Evolutionary conservation across 2,329 filamentous ascomycete species (phyloP).

Genomic region (Phialophora macrospora): DNA sequence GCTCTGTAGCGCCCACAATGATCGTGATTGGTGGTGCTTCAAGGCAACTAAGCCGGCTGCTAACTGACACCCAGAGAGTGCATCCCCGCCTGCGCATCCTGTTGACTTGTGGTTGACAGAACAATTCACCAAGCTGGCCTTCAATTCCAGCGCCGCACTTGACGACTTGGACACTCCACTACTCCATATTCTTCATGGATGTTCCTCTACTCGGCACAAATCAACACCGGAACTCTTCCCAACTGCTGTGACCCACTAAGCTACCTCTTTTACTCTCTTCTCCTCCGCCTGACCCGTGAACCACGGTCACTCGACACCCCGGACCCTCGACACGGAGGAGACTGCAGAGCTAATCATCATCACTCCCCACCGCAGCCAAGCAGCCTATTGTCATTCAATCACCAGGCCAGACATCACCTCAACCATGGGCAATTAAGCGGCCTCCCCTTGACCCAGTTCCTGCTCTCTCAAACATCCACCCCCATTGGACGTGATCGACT

Average conservation of each 20-base stretch:
- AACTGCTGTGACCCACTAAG: conserved; percentile 9
- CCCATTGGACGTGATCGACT: conserved; percentile 1
- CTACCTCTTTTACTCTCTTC: conserved; percentile 4
- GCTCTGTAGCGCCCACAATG: not conserved
- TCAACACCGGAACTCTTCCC: conserved; percentile 13
- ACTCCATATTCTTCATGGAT: conserved; percentile 24
- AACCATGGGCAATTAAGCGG: conserved; percentile 24
- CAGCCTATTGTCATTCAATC: conserved; percentile 15
- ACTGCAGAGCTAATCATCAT: conserved; percentile 12
- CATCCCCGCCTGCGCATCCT: conserved; percentile 11
- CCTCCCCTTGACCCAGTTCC: not conserved
- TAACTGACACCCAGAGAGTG: conserved; percentile 9
- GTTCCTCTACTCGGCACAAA: conserved; percentile 15
- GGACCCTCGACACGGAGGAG: conserved; percentile 8
- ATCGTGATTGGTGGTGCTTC: not conserved
- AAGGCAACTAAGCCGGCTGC: conserved; percentile 13
- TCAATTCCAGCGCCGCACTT: conserved; percentile 18
- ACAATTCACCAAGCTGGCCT: conserved; percentile 10
- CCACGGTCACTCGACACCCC: conserved; percentile 9
- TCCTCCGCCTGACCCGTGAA: conserved; percentile 6
- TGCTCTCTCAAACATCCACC: not conserved
- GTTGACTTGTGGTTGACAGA: conserved; percentile 8
- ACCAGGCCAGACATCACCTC: conserved; percentile 1
- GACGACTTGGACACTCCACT: conserved; percentile 12
- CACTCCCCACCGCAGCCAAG: conserved; percentile 13